Evolutionary conservation across 306 rosid species (phyloP), one percentile per base, ranked within the genome.

Genomic region (Acacia melanoxylon): DNA sequence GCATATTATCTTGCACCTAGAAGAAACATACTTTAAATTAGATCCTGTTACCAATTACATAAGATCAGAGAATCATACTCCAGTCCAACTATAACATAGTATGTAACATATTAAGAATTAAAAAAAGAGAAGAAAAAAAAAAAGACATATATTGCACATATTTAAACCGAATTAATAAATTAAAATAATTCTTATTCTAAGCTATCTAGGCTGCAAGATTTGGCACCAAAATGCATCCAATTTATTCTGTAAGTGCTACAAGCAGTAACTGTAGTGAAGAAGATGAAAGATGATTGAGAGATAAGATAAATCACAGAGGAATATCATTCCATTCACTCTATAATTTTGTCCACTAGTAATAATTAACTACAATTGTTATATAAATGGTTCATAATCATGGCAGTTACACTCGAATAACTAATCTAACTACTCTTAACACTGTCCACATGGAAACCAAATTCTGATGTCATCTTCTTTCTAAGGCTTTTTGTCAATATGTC

Each of bases 51-150:
- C 59, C 61, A 69, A 75, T 24, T 16, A 61, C 78, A 77, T 24
- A 52, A 29, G 80, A 56, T 81, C 65, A 63, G 14, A 78, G 62
- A 63, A 77, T 35, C 68, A 62, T 54, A 74, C 17, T 69, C 51
- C 51, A 33, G 58, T 40, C 51, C 63, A 25, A 45, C 4, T 27
- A 74, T 19, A 75, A 52, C 41, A 67, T 37, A 75, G 33, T 73
- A 25, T 52, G 40, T 40, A 42, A 62, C 27, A 27, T 16, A 8
- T 51, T 27, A 65, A 22, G 19, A 5, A 24, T 1, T 20, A 8
- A 20, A 20, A 6, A 54, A 54, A 29, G 2, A 1, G 1, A 8
- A 20, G 8, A 17, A 54, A 54, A 8, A 20, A 20, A 17, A 20
- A 54, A 54, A 8, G 5, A 48, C 1, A 4, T 8, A 19, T 54